A percentile compares a stretch with the other conserved stretches of the same genome.
Conservation (phyloP, 129 eudicot genomes). For the Chrysanthemum makinoi region DNA sequence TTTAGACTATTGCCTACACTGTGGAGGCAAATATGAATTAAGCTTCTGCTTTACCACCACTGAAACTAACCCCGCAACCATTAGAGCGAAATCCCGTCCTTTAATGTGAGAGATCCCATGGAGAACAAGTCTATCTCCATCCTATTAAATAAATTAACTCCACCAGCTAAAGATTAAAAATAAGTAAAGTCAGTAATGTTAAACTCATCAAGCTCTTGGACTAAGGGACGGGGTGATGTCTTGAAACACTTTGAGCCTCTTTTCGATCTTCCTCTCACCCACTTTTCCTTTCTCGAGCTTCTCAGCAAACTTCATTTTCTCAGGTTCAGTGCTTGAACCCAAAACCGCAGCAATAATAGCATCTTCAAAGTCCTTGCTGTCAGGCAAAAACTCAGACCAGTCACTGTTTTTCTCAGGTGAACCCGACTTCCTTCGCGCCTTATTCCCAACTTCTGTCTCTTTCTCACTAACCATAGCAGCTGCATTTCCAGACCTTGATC, state of each 20-base stretch:
- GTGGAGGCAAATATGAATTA: slow-evolving; percentile 25
- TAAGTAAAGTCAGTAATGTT: slow-evolving; percentile 23
- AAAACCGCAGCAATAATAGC: slow-evolving; percentile 82
- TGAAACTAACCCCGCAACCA: neutral
- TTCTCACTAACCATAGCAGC: slow-evolving; percentile 22
- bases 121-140: slow-evolving; percentile 99
- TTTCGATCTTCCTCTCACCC: slow-evolving; percentile 50
- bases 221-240: slow-evolving; percentile 76
- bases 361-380: slow-evolving; percentile 80
- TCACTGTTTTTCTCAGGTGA: slow-evolving; percentile 41
- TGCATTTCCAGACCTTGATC: slow-evolving; percentile 71
- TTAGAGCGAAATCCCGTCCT: neutral
- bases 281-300: slow-evolving; percentile 30
- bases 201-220: slow-evolving; percentile 60
- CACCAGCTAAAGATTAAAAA: neutral
- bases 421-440: slow-evolving; percentile 46
- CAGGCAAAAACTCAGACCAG: slow-evolving; percentile 61
- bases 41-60: neutral
- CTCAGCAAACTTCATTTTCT: slow-evolving; percentile 27
- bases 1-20: slow-evolving; percentile 26
- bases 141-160: slow-evolving; percentile 25
- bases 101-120: slow-evolving; percentile 14
- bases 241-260: slow-evolving; percentile 87
- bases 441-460: slow-evolving; percentile 40
- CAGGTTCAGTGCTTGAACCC: slow-evolving; percentile 37